Evolutionary conservation across 2,329 filamentous ascomycete species (phyloP).

Genomic region (Scleromitrula shiraiana): DNA sequence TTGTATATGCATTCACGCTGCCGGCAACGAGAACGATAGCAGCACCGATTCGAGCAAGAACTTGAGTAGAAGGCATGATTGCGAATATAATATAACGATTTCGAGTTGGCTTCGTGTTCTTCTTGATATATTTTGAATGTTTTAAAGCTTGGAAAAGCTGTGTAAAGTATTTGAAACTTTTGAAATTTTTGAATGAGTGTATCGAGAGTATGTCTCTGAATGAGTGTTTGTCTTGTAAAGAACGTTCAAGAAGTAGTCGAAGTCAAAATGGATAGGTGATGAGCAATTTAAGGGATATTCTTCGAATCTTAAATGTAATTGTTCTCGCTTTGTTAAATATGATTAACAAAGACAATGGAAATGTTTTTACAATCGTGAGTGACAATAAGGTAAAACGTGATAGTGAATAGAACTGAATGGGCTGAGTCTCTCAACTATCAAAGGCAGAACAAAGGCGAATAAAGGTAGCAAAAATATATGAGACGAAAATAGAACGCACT

Average conservation of each 20-base stretch:
- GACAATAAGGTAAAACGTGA: background rate
- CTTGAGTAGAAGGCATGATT: constrained; percentile 19
- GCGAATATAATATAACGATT: background rate
- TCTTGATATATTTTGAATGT: background rate
- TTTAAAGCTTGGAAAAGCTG: too few species aligned
- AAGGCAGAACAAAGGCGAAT: background rate
- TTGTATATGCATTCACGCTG: constrained; percentile 32
- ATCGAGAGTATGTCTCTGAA: constrained; percentile 1
- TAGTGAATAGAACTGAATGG: background rate
- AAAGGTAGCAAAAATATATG: background rate
- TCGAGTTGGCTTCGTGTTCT: too few species aligned
- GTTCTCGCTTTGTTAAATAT: background rate
- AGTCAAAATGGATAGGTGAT: background rate
- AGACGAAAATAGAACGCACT: constrained; percentile 9
- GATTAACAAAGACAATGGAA: background rate
- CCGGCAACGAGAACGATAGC: constrained; percentile 25
- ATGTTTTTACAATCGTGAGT: background rate
- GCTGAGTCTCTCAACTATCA: background rate
- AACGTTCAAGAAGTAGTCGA: background rate
- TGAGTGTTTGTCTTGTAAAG: background rate
- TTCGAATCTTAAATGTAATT: background rate
- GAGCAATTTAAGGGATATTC: background rate
- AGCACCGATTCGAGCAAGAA: constrained; percentile 24
- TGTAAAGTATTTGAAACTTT: background rate
- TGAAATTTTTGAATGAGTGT: background rate